A percentile compares a stretch with the other conserved stretches of the same genome.
These are phyloP conservation scores for Orbilia blumenaviensis DNA, from an alignment of 2,329 filamentous ascomycete genomes.

Conservation along the genomic window DNA sequence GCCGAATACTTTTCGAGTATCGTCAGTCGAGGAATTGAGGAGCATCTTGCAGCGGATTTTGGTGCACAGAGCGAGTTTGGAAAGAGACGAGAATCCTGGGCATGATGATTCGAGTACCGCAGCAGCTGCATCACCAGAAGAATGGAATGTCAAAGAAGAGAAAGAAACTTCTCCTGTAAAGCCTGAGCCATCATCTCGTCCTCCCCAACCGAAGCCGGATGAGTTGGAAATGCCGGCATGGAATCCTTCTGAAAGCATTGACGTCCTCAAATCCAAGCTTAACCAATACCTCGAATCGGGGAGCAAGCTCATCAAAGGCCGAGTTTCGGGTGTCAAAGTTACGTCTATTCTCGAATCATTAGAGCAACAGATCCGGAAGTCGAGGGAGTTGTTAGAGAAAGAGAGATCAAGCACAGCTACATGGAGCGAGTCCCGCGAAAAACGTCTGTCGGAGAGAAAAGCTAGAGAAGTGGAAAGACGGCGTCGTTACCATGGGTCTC, in stretches of 20 bases:
- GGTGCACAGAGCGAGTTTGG: not conserved
- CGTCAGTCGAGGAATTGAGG: constrained; percentile 21
- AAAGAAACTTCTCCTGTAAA: not conserved
- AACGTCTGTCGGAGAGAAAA: too few species aligned
- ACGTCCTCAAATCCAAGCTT: not conserved
- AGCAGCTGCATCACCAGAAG: not conserved
- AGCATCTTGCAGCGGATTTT: constrained; percentile 25
- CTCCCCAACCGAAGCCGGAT: not conserved
- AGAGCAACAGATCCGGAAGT: not conserved
- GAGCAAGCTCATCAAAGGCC: not conserved
- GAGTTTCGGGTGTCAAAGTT: not conserved
- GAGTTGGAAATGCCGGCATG: not conserved
- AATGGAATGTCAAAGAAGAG: not conserved
- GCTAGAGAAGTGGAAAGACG: too few species aligned
- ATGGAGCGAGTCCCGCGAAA: not conserved
- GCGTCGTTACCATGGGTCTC: not conserved
- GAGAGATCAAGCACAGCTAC: not conserved
- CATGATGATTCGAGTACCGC: not conserved
- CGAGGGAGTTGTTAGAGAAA: not conserved
- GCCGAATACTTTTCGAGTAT: constrained; percentile 25
- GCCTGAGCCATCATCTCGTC: not conserved
- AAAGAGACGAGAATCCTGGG: not conserved
- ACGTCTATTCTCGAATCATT: not conserved
- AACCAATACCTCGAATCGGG: not conserved
- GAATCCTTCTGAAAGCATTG: not conserved